Evolutionary conservation across 225 moss, liverwort and hornwort genomes (phyloP).

Genomic region (Physcomitrellopsis africana): DNA sequence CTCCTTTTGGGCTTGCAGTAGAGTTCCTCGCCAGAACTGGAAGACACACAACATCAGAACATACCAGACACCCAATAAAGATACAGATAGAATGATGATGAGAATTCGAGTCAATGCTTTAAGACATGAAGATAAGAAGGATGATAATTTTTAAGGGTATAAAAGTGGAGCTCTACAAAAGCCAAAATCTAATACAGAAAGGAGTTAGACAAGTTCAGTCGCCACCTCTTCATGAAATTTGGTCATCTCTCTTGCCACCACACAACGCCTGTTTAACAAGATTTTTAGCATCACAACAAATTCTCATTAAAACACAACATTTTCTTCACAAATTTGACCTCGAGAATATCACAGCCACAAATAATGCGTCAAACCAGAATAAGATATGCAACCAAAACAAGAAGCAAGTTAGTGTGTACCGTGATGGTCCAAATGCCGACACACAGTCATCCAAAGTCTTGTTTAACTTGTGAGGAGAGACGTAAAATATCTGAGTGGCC

Average conservation of each 20-base stretch:
- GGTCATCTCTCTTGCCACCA: slow-evolving; percentile 97
- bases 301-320: not conserved
- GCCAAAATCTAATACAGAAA: not conserved
- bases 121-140: slow-evolving; percentile 6
- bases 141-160: too few relatives aligned
- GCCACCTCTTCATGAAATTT: slow-evolving; percentile 96
- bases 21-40: slow-evolving; percentile 93
- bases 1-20: slow-evolving; percentile 70
- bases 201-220: not conserved
- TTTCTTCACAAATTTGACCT: not conserved
- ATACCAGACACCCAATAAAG: slow-evolving; percentile 2
- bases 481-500: slow-evolving; percentile 87
- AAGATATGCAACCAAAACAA: slow-evolving; percentile 18
- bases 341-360: not conserved
- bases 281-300: not conserved
- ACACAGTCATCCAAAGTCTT: slow-evolving; percentile 73
- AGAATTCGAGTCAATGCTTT: not conserved
- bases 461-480: slow-evolving; percentile 88
- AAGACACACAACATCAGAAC: not conserved
- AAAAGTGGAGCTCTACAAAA: slow-evolving; percentile 4
- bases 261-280: slow-evolving; percentile 70
- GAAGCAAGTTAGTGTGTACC: slow-evolving; percentile 48
- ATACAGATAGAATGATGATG: not conserved
- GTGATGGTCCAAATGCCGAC: slow-evolving; percentile 72
- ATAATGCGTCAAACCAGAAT: not conserved